Percentiles rank a stretch among this genome's conserved stretches.
Evolutionary conservation across 129 eudicot genomes (phyloP).

Genomic region (Helianthus tuberosus): DNA sequence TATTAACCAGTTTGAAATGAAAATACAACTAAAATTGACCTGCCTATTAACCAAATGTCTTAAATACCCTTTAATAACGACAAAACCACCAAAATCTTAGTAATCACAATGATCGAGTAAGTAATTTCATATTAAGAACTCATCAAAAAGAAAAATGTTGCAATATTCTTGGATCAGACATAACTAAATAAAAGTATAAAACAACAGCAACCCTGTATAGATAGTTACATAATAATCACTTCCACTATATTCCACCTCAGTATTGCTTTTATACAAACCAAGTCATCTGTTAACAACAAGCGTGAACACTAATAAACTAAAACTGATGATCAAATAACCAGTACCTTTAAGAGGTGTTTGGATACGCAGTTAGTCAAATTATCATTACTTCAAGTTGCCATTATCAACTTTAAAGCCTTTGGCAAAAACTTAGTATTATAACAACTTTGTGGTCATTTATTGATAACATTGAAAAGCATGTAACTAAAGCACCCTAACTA

Average conservation of each 20-base stretch:
- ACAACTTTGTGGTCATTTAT: neutral
- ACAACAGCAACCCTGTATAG: neutral
- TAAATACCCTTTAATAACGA: neutral
- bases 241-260: neutral
- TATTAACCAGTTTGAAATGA: neutral
- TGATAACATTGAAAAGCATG: neutral
- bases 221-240: neutral
- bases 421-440: neutral
- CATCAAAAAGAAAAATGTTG: neutral
- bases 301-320: too few relatives aligned
- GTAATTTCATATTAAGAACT: neutral
- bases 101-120: slow-evolving; percentile 35
- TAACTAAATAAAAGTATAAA: neutral
- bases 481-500: neutral
- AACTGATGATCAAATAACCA: too few relatives aligned
- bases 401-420: neutral
- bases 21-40: neutral
- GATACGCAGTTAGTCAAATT: neutral
- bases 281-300: neutral
- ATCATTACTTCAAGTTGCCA: neutral
- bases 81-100: neutral
- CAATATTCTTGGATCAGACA: neutral
- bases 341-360: too few relatives aligned
- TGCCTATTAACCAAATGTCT: neutral
- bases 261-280: neutral